These are phyloP conservation scores for Eimeria brunetti DNA, from an alignment of 169 alveolate species.

Conservation along the genomic window DNA sequence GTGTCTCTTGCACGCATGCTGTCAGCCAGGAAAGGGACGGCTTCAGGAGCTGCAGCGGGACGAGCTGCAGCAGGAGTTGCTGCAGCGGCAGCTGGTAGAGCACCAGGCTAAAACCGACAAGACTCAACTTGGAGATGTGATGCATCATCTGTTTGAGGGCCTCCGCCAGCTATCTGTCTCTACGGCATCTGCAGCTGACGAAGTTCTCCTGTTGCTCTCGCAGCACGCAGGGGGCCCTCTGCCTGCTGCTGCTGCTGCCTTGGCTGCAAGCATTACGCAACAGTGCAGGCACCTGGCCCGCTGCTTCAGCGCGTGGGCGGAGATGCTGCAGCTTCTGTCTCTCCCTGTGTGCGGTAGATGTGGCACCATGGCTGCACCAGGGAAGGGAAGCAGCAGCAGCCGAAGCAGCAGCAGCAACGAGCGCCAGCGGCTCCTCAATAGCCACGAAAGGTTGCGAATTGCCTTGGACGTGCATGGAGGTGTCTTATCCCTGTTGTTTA, in stretches of 20 bases:
- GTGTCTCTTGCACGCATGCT: slow-evolving; percentile 27
- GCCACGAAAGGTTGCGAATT: not conserved
- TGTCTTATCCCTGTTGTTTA: not conserved
- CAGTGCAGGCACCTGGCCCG: slow-evolving; percentile 55
- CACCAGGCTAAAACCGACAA: not conserved
- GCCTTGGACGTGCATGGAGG: slow-evolving; percentile 1
- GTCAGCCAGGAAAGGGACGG: not conserved
- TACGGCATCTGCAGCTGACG: not conserved
- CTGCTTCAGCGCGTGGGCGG: slow-evolving; percentile 55
- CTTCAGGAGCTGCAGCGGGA: slow-evolving; percentile 1
- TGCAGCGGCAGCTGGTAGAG: slow-evolving; percentile 7
- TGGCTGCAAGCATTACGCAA: slow-evolving; percentile 1
- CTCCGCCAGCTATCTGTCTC: not conserved
- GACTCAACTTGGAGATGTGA: not conserved
- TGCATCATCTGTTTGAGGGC: slow-evolving; percentile 21
- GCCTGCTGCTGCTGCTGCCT: slow-evolving; percentile 11
- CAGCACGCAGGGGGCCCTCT: not conserved
- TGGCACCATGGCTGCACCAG: not conserved
- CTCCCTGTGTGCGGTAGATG: slow-evolving; percentile 33
- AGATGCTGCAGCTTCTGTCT: not conserved
- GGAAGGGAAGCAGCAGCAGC: slow-evolving; percentile 1
- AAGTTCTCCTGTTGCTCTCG: not conserved
- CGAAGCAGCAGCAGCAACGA: not conserved
- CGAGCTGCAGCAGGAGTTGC: not conserved
- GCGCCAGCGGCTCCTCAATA: not conserved